A percentile compares a stretch with the other conserved stretches of the same genome.
Evolutionary conservation across 2,329 filamentous ascomycete genomes (phyloP).

Genomic region (Orbilia ellipsospora): DNA sequence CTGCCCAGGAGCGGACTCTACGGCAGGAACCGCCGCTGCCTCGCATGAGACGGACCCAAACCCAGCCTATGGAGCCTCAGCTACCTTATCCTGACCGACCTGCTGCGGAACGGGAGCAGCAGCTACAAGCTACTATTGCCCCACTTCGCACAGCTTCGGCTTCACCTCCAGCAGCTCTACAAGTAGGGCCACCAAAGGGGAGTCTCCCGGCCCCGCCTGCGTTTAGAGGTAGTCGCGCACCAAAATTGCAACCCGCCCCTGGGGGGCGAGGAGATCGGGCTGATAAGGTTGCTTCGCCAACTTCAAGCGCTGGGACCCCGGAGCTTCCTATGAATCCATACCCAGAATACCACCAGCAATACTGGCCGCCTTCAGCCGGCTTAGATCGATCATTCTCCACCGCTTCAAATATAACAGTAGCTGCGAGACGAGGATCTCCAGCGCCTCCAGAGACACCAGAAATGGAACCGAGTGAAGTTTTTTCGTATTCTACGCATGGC

Average conservation of each 20-base stretch:
- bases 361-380: conserved; percentile 68
- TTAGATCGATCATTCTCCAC: conserved; percentile 78
- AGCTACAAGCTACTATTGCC: conserved; percentile 34
- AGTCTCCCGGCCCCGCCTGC: conserved; percentile 57
- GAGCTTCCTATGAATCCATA: conserved; percentile 60
- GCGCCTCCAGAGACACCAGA: conserved; percentile 94
- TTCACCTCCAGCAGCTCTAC: conserved; percentile 48
- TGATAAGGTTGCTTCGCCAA: conserved; percentile 55
- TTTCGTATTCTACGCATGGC: conserved; percentile 86
- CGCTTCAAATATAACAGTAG: conserved; percentile 91
- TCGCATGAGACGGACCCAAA: conserved; percentile 54
- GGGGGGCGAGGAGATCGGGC: conserved; percentile 39
- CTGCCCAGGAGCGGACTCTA: conserved; percentile 53
- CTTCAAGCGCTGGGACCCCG: conserved; percentile 57
- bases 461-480: conserved; percentile 75
- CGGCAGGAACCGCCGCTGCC: conserved; percentile 56
- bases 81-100: conserved; percentile 59
- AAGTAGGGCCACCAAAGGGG: conserved; percentile 56
- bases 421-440: conserved; percentile 89
- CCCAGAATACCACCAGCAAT: conserved; percentile 71
- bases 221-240: conserved; percentile 56
- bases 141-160: conserved; percentile 47
- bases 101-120: conserved; percentile 56
- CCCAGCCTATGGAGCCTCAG: conserved; percentile 53
- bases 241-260: conserved; percentile 55